Percentiles rank a stretch among this genome's conserved stretches.
phyloP scores from a whole-genome alignment of 495 filamentous ascomycete genomes.

The Entonaema liquescens region DNA sequence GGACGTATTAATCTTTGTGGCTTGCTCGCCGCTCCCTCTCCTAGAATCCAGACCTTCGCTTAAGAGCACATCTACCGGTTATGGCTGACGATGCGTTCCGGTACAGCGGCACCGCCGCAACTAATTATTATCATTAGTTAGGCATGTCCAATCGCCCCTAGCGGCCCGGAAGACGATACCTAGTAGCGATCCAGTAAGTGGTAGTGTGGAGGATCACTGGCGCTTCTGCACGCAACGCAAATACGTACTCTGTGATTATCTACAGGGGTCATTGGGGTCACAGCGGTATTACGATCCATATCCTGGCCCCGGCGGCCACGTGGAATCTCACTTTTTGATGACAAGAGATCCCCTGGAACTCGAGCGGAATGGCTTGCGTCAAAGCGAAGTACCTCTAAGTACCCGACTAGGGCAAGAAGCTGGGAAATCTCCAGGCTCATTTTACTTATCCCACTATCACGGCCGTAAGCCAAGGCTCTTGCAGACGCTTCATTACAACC shows the following conservation, averaged over 20 bases:
- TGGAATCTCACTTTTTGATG: conserved; percentile 45
- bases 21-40: conserved; percentile 14
- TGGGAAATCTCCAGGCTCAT: conserved; percentile 28
- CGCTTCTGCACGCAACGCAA: conserved; percentile 31
- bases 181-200: conserved; percentile 5
- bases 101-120: conserved; percentile 28
- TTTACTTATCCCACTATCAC: conserved; percentile 38
- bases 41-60: conserved; percentile 6
- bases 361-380: conserved; percentile 41
- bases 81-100: conserved; percentile 36
- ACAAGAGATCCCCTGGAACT: conserved; percentile 44
- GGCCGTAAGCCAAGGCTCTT: conserved; percentile 33
- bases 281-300: conserved; percentile 51
- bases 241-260: conserved; percentile 38
- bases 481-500: conserved; percentile 11
- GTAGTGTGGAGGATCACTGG: conserved; percentile 31
- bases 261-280: conserved; percentile 39
- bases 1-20: conserved; percentile 5
- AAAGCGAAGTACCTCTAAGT: conserved; percentile 40
- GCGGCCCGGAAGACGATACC: conserved; percentile 32
- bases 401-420: conserved; percentile 29
- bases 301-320: conserved; percentile 56
- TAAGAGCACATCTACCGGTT: conserved; percentile 21
- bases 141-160: conserved; percentile 23
- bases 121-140: conserved; percentile 16